Evolutionary conservation across 192 early-diverging fungal species (phyloP).

Genomic region (Linnemannia hyalina): DNA sequence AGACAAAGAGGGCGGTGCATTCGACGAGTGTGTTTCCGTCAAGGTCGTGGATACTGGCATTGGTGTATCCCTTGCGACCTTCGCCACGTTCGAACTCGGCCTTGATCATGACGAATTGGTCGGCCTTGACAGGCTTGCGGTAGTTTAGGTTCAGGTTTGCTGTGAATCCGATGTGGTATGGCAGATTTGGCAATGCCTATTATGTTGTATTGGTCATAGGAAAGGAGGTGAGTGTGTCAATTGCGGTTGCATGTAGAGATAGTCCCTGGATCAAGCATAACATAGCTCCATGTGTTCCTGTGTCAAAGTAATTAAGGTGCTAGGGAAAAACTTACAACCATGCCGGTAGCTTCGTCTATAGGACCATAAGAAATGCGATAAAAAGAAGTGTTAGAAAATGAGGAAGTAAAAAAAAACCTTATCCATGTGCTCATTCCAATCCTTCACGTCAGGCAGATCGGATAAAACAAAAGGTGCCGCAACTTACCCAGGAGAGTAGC

Average conservation of each 20-base stretch:
- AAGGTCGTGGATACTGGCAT: conserved; percentile 36
- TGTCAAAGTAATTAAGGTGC: neutral
- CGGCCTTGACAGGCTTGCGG: conserved; percentile 72
- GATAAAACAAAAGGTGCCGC: neutral
- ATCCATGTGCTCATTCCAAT: no score
- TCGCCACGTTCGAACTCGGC: conserved; percentile 71
- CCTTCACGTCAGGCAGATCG: neutral
- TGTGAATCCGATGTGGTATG: conserved; percentile 78
- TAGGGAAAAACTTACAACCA: conserved; percentile 34
- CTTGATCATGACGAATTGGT: conserved; percentile 72
- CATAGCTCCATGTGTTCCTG: neutral
- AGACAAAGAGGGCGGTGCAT: conserved; percentile 43
- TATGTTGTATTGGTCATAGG: neutral
- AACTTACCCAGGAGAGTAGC: conserved; percentile 66
- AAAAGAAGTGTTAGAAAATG: neutral
- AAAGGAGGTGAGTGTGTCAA: neutral
- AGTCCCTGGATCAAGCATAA: no score
- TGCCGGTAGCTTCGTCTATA: conserved; percentile 49
- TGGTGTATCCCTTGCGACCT: conserved; percentile 75
- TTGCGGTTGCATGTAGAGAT: neutral
- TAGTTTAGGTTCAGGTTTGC: conserved; percentile 84
- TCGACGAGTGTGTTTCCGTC: conserved; percentile 40
- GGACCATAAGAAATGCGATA: neutral
- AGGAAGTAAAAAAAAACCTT: neutral
- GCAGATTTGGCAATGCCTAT: conserved; percentile 66